These are phyloP conservation scores for Coleophoma crateriformis DNA, from an alignment of 2,329 filamentous ascomycete species.

Conservation along the genomic window DNA sequence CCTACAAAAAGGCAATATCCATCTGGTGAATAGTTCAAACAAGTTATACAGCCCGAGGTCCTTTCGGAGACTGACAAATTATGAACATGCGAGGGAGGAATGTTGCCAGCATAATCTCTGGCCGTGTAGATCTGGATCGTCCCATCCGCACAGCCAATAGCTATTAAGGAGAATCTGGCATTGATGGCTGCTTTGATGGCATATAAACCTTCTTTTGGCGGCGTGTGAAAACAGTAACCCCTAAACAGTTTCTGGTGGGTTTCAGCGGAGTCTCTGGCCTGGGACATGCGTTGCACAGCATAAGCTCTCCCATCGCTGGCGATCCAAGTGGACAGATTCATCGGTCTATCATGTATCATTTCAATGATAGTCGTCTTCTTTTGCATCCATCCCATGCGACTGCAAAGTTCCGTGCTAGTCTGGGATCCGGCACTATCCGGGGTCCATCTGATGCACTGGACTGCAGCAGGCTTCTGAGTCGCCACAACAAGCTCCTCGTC, in stretches of 20 bases:
- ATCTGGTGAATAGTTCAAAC: conserved; percentile 83
- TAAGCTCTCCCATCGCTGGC: conserved; percentile 84
- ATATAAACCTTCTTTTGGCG: conserved; percentile 50
- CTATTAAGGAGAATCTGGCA: conserved; percentile 88
- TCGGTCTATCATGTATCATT: conserved; percentile 91
- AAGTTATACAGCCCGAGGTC: conserved; percentile 66
- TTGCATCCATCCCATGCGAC: conserved; percentile 78
- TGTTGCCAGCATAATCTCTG: conserved; percentile 88
- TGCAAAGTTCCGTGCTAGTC: conserved; percentile 85
- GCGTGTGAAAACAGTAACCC: conserved; percentile 84
- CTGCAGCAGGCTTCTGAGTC: conserved; percentile 84
- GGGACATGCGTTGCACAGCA: conserved; percentile 70
- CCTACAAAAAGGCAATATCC: conserved; percentile 95
- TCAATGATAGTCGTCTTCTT: conserved; percentile 72
- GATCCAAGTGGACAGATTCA: conserved; percentile 93
- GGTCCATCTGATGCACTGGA: conserved; percentile 94
- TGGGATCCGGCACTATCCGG: conserved; percentile 77
- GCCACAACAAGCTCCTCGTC: conserved; percentile 92
- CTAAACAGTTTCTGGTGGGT: conserved; percentile 65
- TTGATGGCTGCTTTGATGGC: conserved; percentile 81
- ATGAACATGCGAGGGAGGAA: conserved; percentile 79
- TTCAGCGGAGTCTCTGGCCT: conserved; percentile 34
- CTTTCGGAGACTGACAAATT: conserved; percentile 60
- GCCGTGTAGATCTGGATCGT: conserved; percentile 86
- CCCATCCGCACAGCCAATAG: conserved; percentile 76